Evolutionary conservation across 768 basidiomycete genomes (phyloP), one percentile per base, ranked within the genome.

Genomic region (Pisolithus albus): DNA sequence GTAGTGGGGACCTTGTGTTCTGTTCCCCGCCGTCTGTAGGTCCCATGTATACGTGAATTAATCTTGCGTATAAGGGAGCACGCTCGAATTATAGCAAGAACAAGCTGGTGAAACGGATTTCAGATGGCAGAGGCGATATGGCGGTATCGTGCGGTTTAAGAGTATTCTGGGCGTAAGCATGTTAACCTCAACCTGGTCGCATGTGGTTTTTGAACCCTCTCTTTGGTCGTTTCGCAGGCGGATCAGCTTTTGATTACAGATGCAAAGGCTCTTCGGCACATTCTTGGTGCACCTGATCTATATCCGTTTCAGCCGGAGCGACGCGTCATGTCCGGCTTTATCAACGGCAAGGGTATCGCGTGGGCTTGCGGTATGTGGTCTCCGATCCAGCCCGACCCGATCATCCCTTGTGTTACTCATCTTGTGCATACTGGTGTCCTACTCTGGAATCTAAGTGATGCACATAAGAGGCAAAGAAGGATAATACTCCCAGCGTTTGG

Each of bases 401-500:
- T 34, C 24, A 11, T 24, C 23, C 7, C 19, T 13, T 15, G 34
- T 34, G 34, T 34, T 42, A 2, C 7, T 42, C 41, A 42, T 42
- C 11, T 23, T 42, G 41, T 11, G 30, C 8, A 3, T 30, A 30
- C 30, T 30, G 7, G 30, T 34, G 34, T 15, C 34, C 34, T 15
- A 3, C 34, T 34, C 11, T 7, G 32, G 30, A 24, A 7, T n/a
- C 18, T 40, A 47, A 28, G 68, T 11, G 58, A 66, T 26, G 71
- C 65, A 18, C 78, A 80, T 53, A 75, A 66, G 56, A 70, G 77
- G 40, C 77, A 80, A 52, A 63, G 77, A 46, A 77, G 73, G 56
- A 72, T 76, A 30, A 78, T 78, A 75, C 65, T 76, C 39, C 78
- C 78, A 9, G 78, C 75, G 5, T 79, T 80, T 54, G 77, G 77